Conservation (phyloP, 208 protist species). For the Leptomonas seymouri region DNA sequence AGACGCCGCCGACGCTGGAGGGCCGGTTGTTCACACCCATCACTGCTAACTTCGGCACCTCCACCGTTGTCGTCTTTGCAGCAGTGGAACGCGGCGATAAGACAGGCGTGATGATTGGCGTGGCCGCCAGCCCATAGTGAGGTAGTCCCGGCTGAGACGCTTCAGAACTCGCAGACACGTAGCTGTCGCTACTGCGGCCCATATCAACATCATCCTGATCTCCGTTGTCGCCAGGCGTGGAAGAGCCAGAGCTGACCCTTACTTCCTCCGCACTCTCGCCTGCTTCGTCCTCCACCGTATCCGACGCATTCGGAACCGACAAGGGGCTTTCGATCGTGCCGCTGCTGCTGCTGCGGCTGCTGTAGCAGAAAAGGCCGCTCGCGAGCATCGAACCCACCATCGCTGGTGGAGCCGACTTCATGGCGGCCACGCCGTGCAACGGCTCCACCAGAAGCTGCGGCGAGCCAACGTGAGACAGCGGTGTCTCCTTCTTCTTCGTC, state of each 20-base stretch:
- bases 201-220: no score
- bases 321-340: background rate
- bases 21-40: no score
- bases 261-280: background rate
- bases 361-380: background rate
- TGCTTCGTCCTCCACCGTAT: background rate
- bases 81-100: background rate
- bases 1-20: background rate
- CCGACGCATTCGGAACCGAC: background rate
- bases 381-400: background rate
- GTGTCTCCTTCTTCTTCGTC: background rate
- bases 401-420: background rate
- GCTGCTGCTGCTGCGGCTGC: slow-evolving; percentile 1
- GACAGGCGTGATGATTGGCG: background rate
- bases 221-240: no score
- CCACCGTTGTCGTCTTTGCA: background rate
- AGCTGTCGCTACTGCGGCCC: background rate
- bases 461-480: background rate
- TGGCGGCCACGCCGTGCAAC: background rate
- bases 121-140: background rate
- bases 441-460: background rate
- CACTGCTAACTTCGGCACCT: background rate
- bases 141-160: background rate
- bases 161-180: background rate
- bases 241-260: background rate